Base-by-base conservation (phyloP, 192 early-diverging fungal species). In the Backusella westeae region DNA sequence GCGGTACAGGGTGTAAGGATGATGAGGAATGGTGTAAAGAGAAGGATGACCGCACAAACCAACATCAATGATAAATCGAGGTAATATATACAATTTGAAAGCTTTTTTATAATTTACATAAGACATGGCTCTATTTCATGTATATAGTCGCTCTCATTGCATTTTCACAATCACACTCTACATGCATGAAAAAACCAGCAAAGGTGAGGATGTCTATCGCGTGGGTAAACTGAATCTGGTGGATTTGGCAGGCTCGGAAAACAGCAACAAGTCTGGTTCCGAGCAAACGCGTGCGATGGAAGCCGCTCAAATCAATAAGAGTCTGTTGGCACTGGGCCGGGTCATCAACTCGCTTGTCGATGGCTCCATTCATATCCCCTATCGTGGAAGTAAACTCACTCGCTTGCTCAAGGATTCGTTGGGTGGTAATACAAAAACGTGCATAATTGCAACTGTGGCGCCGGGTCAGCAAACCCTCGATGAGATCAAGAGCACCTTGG, bases 191-290 rank as follows among this genome's bases (percentile, higher is more conserved):
- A 87, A 90, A 0, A 85, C 89, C 0, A 77, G 90, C 7, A 93
- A 94, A 44, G 94, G 96, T 34, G 94, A 97, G 74, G 94, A 96
- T 46, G 78, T 97, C 1, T 74, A 96, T n/a, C 96, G 95, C 83
- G 87, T 96, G 49, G 97, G 96, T 21, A 99, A 99, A 72, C 84
- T 99, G 17, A 97, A 98, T 78, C 85, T 99, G 26, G 98, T 99
- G 0, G 98, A 99, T 82, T 78, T 99, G 74, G 97, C 98, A 0
- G 97, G 98, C 6, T 95, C 93, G 44, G 97, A 99, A 72, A 96
- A 97, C 78, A 95, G 97, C 76, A 91, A 91, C 1, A 91, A 94
- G 34, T 94, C 95, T 0, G 98, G 96, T 6, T 97, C 95, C 0
- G 93, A 97, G 79, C 87, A 92, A 65, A 80, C 81, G 21, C 82